Base-by-base conservation (phyloP, 2,329 filamentous ascomycete species). In the Monilinia fructicola region DNA sequence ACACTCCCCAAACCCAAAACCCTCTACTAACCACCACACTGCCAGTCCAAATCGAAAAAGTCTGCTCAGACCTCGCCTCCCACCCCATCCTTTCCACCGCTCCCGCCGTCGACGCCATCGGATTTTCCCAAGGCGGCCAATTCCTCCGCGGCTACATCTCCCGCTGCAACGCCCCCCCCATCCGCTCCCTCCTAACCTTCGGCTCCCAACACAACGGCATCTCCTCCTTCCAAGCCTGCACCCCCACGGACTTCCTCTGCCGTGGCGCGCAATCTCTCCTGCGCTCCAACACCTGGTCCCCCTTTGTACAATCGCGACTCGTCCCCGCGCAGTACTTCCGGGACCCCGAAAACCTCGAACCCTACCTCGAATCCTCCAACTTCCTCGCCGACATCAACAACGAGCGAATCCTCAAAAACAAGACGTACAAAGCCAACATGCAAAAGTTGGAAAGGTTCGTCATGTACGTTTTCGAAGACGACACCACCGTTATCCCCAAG, bases 301-400 rank as follows among this genome's bases (percentile, higher is more conserved):
- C 78, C 35, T 90, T 90, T 73, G 91, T 95, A 7, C 95, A 98
- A 82, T 82, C 81, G 62, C 85, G 86, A 23, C 83, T 98, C 11
- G 91, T 99, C 4, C 95, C 95, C 0, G 94, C 95, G 42, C 95
- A 99, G 81, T 99, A 99, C 81, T 98, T 90, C 82, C 90, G 94
- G 63, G 86, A 93, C 71, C 85, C 85, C 68, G 77, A 81, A 67
- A 80, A 93, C 76, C 78, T 92, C 77, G 85, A 87, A 0, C 79
- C 82, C 40, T 99, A 98, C 76, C 84, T 98, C 26, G 86, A 88
- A 71, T 77, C 87, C 76, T 95, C 91, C 73, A 94, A 93, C 77
- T 97, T 96, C 78, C 82, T 99, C 11, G 95, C 94, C 12, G 94
- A 98, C 76, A 89, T 98, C 79, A 99, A 99, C 79, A 98, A 98